Conservation (phyloP, 495 filamentous ascomycete species). For the Staphylotrichum tortipilum region DNA sequence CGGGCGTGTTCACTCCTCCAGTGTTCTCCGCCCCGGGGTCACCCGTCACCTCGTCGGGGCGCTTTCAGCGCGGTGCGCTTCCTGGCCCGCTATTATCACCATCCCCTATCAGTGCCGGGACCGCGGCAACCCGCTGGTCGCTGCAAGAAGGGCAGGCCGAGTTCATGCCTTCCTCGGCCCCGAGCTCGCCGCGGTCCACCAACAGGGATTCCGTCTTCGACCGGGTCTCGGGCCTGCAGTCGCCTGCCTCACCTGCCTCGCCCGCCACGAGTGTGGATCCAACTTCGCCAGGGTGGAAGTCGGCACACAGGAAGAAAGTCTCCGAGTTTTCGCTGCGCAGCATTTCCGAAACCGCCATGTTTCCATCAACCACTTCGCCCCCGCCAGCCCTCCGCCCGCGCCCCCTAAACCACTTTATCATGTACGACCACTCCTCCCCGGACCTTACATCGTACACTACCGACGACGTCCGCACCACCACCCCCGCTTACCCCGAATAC, state of each 20-base stretch:
- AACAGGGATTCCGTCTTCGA: constrained; percentile 75
- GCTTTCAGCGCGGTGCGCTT: constrained; percentile 13
- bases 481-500: constrained; percentile 5
- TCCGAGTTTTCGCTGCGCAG: constrained; percentile 49
- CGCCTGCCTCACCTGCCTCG: constrained; percentile 66
- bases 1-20: constrained; percentile 53
- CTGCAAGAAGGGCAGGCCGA: constrained; percentile 52
- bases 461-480: constrained; percentile 15
- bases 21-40: constrained; percentile 20
- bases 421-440: neutral
- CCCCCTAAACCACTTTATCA: constrained; percentile 7
- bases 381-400: constrained; percentile 1
- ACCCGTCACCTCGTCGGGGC: constrained; percentile 10
- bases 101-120: constrained; percentile 42
- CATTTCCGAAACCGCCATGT: constrained; percentile 25
- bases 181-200: constrained; percentile 71
- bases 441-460: constrained; percentile 9
- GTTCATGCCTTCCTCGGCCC: constrained; percentile 57
- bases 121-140: constrained; percentile 53
- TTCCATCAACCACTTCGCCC: constrained; percentile 14
- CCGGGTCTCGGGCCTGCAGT: constrained; percentile 47
- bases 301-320: constrained; percentile 41
- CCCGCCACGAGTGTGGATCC: constrained; percentile 60
- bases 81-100: constrained; percentile 13
- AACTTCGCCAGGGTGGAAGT: constrained; percentile 45